These are phyloP conservation scores for Talaromyces stipitatus DNA, from an alignment of 495 filamentous ascomycete species.

Conservation along the genomic window DNA sequence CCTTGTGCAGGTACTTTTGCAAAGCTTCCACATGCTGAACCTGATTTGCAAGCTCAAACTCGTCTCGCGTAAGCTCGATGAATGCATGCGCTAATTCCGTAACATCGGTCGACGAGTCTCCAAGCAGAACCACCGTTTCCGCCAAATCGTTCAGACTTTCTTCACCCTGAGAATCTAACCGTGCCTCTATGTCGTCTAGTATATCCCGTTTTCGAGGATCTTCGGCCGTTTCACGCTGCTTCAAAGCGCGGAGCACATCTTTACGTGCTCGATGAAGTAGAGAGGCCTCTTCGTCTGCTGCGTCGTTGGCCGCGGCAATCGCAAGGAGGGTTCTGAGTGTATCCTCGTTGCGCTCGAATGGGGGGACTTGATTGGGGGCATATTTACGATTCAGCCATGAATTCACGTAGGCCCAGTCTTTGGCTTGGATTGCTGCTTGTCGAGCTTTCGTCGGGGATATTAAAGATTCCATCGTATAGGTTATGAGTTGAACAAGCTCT, in stretches of 20 bases:
- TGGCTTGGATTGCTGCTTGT: constrained; percentile 48
- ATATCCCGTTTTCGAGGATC: constrained; percentile 28
- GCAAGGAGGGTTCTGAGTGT: constrained; percentile 71
- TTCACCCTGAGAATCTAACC: constrained; percentile 28
- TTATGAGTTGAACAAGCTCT: no score
- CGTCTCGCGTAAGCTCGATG: constrained; percentile 35
- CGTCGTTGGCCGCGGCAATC: constrained; percentile 69
- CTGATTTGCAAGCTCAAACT: constrained; percentile 31
- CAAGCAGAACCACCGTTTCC: constrained; percentile 24
- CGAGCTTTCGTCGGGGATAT: constrained; percentile 41
- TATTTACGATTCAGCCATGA: constrained; percentile 69
- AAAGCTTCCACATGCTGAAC: constrained; percentile 51
- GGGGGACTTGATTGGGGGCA: constrained; percentile 48
- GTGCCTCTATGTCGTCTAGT: constrained; percentile 32
- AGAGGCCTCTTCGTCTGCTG: constrained; percentile 67
- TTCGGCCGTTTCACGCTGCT: constrained; percentile 21
- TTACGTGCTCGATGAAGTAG: constrained; percentile 40
- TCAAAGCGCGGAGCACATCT: constrained; percentile 29
- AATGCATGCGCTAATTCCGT: constrained; percentile 32
- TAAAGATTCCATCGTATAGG: constrained; percentile 29
- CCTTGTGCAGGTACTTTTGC: constrained; percentile 34
- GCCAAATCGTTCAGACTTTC: constrained; percentile 33
- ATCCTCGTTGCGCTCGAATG: constrained; percentile 79
- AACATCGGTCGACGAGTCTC: constrained; percentile 23
- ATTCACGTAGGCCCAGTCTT: constrained; percentile 86